Conservation (phyloP, 352 stramenopile species). For the Phytophthora parvispora region DNA sequence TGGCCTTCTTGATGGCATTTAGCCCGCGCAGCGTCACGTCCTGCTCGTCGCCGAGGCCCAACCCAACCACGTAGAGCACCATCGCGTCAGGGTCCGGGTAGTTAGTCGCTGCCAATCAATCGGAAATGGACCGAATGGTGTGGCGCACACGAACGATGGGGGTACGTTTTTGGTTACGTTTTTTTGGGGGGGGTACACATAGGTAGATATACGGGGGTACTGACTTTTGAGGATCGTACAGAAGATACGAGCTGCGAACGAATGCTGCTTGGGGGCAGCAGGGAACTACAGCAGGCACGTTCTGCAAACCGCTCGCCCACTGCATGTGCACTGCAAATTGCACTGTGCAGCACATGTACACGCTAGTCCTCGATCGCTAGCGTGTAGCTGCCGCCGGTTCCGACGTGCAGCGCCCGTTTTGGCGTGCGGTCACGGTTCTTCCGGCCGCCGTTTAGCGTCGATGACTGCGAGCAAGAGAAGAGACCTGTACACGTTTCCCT, state of each 20-base stretch:
- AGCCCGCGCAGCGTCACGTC: conserved; percentile 98
- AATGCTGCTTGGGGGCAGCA: too few relatives aligned
- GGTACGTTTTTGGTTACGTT: neutral
- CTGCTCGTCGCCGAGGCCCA: conserved; percentile 98
- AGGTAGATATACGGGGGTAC: neutral
- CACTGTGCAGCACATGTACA: too few relatives aligned
- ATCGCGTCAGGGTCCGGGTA: conserved; percentile 31
- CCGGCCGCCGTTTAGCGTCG: neutral
- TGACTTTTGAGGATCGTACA: neutral
- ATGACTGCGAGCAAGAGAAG: conserved; percentile 1
- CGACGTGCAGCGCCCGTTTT: neutral
- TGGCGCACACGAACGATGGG: neutral
- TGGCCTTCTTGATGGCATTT: conserved; percentile 95
- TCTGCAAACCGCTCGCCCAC: too few relatives aligned
- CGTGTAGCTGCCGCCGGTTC: neutral
- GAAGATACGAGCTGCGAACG: neutral
- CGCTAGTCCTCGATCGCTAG: too few relatives aligned
- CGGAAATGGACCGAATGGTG: neutral
- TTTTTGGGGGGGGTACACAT: too few relatives aligned
- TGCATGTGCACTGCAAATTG: too few relatives aligned
- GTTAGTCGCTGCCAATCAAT: conserved; percentile 18
- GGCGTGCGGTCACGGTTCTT: neutral
- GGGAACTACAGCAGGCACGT: too few relatives aligned
- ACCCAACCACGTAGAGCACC: conserved; percentile 98
- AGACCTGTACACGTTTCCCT: neutral